Evolutionary conservation across 257 asterid genomes (phyloP), one percentile per base, ranked within the genome.

Genomic region (Fraxinus pennsylvanica): DNA sequence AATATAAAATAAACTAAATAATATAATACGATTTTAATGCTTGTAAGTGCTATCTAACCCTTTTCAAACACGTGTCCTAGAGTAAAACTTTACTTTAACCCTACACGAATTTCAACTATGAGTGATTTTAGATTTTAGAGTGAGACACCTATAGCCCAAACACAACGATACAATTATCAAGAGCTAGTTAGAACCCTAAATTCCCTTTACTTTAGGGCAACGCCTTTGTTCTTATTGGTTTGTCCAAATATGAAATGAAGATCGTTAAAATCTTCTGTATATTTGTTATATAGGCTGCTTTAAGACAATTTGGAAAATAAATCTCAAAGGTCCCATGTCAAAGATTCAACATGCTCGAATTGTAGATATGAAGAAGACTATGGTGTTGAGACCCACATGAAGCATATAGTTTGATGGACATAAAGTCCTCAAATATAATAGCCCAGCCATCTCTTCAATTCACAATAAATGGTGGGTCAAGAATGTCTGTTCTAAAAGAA

Each of bases 391-490:
- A 59, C 13, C 67, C 35, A 25, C 12, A 10, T 63, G 17, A 25
- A 25, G 68, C 15, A 22, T 25, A 10, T 25, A 61, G 15, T 61
- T 9, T 63, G 33, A n/a, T 9, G 19, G 69, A 27, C 36, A 63
- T 12, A 1, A 63, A 8, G 8, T 5, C 69, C n/a, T 63, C 8
- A 27, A 57, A 57, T n/a, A 57, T 47, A 15, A n/a, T 29, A 57
- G 66, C 36, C 36, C 17, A 25, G 2, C 36, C 13, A 27, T 63
- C 33, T n/a, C 6, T 25, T 27, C 6, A 63, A 22, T 61, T 63
- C 69, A 27, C 36, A 63, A 63, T 63, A 63, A 63, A 63, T 63
- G 69, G 69, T 63, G 69, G 69, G 69, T 13, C 69, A 63, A 63
- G 36, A 27, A 27, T 63, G 69, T 9, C 10, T 27, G 8, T 63